Evolutionary conservation across 805 yeast genomes (phyloP), one percentile per base, ranked within the genome.

Genomic region (Yarrowia hollandica): DNA sequence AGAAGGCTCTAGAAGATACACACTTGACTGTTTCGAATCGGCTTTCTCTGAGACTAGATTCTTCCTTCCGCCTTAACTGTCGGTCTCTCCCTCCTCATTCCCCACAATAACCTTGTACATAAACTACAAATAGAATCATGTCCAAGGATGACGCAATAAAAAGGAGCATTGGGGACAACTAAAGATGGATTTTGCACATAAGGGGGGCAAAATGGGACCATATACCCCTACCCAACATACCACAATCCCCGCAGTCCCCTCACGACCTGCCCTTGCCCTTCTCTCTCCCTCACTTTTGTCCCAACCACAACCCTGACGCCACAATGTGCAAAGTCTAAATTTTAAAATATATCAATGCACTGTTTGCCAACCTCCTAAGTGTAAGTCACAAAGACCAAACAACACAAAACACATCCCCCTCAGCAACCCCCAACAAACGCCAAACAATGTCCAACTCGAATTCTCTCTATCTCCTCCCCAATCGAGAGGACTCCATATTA

Each of bases 401-500:
- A 18, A 30, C 35, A 14, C 34, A 9, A 44, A n/a, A 44, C 25
- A n/a, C n/a, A n/a, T 26, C 16, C 16, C 18, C 16, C 35, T 22
- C 30, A 41, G 12, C 33, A n/a, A 28, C 15, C 50, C 35, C 16
- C 25, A 28, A 19, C 18, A 7, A 10, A 14, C 19, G 2, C 22
- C 25, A 52, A 14, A 6, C 30, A 34, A 52, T 37, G 42, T 52
- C 58, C 26, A 52, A 52, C 44, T 52, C 58, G n/a, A 52, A 52
- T 26, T 52, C 58, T 8, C 58, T 52, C 58, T 52, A 52, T 14
- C 58, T 52, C 26, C 44, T 52, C 34, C 44, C 58, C 34, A 37
- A 35, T 37, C 35, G 35, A 18, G 44, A 52, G 44, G 58, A 52
- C 26, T 37, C 58, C 44, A 35, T 35, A 52, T 26, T 35, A 35